These are phyloP conservation scores for Colletotrichum sansevieriae DNA, from an alignment of 2,329 filamentous ascomycete species.

Conservation along the genomic window DNA sequence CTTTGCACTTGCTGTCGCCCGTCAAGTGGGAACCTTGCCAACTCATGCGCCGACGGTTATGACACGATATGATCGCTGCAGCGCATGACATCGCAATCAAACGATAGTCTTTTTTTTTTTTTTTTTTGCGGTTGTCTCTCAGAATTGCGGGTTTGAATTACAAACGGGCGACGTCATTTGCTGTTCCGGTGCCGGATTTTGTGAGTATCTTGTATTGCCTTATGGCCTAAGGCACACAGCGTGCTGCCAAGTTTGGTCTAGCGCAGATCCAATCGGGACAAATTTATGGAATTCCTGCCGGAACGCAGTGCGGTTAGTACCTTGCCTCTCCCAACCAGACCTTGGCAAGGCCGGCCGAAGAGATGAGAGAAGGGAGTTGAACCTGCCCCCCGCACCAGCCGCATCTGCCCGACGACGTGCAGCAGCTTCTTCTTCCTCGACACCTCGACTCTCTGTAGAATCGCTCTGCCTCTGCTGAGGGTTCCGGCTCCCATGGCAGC, in stretches of 20 bases:
- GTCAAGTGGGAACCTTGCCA: neutral
- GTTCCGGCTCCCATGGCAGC: neutral
- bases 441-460: constrained; percentile 5
- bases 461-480: neutral
- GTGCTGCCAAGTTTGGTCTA: constrained; percentile 21
- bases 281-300: constrained; percentile 3
- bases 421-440: constrained; percentile 36
- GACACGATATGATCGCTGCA: neutral
- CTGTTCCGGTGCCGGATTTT: constrained; percentile 21
- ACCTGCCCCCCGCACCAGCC: constrained; percentile 40
- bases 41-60: neutral
- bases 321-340: too few relatives aligned
- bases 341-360: too few relatives aligned
- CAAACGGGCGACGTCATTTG: constrained; percentile 34
- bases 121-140: constrained; percentile 10
- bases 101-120: neutral
- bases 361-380: constrained; percentile 16
- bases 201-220: constrained; percentile 33
- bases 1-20: too few relatives aligned
- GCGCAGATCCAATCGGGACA: constrained; percentile 23
- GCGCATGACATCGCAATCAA: constrained; percentile 33
- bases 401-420: constrained; percentile 38
- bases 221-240: constrained; percentile 32
- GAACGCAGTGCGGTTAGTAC: too few relatives aligned
- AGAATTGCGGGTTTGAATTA: neutral